These are phyloP conservation scores for Cucumis cinereus DNA, from an alignment of 306 rosid species.

Conservation along the genomic window DNA sequence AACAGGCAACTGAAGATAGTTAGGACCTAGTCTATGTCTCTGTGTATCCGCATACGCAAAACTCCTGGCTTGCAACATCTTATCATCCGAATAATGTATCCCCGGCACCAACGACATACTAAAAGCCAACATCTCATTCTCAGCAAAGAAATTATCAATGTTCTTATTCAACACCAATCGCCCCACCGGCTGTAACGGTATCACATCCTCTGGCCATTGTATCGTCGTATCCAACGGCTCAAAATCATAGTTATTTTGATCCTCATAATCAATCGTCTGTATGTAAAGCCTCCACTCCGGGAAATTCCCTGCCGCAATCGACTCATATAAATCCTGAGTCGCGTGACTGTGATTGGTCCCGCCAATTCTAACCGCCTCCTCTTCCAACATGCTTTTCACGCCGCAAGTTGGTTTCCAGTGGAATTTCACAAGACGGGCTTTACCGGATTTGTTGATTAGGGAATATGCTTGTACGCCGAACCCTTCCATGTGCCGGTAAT, in stretches of 20 bases:
- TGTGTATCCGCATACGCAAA: constrained; percentile 84
- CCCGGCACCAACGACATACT: constrained; percentile 79
- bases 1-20: constrained; percentile 75
- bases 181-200: constrained; percentile 90
- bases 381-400: constrained; percentile 66
- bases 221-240: constrained; percentile 85
- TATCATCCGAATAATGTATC: constrained; percentile 71
- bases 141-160: constrained; percentile 90
- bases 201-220: constrained; percentile 87
- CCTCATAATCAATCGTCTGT: constrained; percentile 75
- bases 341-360: constrained; percentile 94
- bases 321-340: constrained; percentile 73
- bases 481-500: constrained; percentile 95
- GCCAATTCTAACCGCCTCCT: constrained; percentile 68
- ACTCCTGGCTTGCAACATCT: constrained; percentile 71
- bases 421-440: constrained; percentile 57
- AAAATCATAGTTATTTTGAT: constrained; percentile 73
- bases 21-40: constrained; percentile 93
- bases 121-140: constrained; percentile 89
- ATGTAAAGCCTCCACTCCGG: constrained; percentile 89
- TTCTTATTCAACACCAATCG: constrained; percentile 83
- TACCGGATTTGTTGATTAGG: constrained; percentile 63
- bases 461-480: constrained; percentile 82
- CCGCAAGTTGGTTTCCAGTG: constrained; percentile 89
- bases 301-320: constrained; percentile 85